These are phyloP conservation scores for Paxillus rubicundulus DNA, from an alignment of 768 basidiomycete genomes.

Conservation along the genomic window DNA sequence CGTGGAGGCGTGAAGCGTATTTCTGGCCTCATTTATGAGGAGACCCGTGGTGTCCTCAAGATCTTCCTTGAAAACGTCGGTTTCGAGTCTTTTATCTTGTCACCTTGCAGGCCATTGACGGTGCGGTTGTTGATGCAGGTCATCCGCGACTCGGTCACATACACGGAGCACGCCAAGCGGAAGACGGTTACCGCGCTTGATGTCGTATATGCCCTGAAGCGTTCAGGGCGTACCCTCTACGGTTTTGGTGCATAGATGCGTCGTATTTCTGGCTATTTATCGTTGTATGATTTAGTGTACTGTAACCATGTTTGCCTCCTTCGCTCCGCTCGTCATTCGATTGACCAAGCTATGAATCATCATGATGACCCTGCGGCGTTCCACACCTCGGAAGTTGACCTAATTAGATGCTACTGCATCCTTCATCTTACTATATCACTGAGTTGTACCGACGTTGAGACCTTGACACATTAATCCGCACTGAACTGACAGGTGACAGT, in stretches of 20 bases:
- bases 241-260: constrained; percentile 44
- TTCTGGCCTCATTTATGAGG: constrained; percentile 83
- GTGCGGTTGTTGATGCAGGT: constrained; percentile 43
- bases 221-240: constrained; percentile 85
- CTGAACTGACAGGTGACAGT: not conserved
- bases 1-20: constrained; percentile 96
- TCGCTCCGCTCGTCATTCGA: not conserved
- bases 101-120: constrained; percentile 31
- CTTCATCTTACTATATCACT: no score
- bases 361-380: not conserved
- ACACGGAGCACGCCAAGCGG: constrained; percentile 97
- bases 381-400: not conserved
- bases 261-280: constrained; percentile 29
- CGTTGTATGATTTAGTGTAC: constrained; percentile 33
- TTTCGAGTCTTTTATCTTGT: constrained; percentile 5
- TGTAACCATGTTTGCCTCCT: constrained; percentile 19
- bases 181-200: constrained; percentile 96
- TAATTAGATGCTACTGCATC: no score
- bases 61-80: constrained; percentile 92
- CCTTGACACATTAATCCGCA: not conserved
- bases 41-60: constrained; percentile 88
- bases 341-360: not conserved
- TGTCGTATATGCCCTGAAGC: constrained; percentile 84
- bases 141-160: constrained; percentile 95
- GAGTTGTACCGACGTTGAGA: no score